Evolutionary conservation across 805 yeast species (phyloP).

Genomic region (Hemisphaericaspora nanyangensis): DNA sequence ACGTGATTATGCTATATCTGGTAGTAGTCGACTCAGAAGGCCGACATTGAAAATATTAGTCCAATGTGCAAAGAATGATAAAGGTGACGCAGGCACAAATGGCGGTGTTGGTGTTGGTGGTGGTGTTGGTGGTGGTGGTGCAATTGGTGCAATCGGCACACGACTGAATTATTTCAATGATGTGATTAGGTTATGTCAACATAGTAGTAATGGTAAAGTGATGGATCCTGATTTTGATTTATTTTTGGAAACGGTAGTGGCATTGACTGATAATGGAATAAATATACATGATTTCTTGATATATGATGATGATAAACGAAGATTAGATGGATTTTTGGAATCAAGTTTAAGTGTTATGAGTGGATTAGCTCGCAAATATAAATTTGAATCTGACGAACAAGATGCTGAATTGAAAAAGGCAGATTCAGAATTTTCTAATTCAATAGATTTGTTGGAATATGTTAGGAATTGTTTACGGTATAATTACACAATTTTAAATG

Average conservation of each 20-base stretch:
- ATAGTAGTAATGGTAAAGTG: background rate
- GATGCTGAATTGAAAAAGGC: conserved; percentile 4
- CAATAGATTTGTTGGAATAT: conserved; percentile 26
- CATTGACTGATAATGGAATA: conserved; percentile 50
- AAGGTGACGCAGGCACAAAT: conserved; percentile 33
- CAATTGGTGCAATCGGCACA: conserved; percentile 45
- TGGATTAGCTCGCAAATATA: conserved; percentile 8
- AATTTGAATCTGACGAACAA: conserved; percentile 1
- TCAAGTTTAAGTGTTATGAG: conserved; percentile 11
- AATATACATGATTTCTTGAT: conserved; percentile 50
- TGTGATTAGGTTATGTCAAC: conserved; percentile 41
- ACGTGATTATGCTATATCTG: conserved; percentile 32
- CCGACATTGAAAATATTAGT: conserved; percentile 51
- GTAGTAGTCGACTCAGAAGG: conserved; percentile 21
- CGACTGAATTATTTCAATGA: conserved; percentile 58
- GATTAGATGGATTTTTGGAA: conserved; percentile 16
- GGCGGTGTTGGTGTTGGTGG: too few relatives aligned
- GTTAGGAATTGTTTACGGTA: conserved; percentile 44
- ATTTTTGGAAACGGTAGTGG: conserved; percentile 44
- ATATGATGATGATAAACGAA: conserved; percentile 28
- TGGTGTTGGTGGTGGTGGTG: too few relatives aligned
- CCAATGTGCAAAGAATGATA: conserved; percentile 54
- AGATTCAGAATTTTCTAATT: conserved; percentile 11
- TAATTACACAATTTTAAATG: conserved; percentile 45
- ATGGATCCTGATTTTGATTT: conserved; percentile 50